Conservation (phyloP, 2,329 filamentous ascomycete genomes). For the Hymenoscyphus occultus region DNA sequence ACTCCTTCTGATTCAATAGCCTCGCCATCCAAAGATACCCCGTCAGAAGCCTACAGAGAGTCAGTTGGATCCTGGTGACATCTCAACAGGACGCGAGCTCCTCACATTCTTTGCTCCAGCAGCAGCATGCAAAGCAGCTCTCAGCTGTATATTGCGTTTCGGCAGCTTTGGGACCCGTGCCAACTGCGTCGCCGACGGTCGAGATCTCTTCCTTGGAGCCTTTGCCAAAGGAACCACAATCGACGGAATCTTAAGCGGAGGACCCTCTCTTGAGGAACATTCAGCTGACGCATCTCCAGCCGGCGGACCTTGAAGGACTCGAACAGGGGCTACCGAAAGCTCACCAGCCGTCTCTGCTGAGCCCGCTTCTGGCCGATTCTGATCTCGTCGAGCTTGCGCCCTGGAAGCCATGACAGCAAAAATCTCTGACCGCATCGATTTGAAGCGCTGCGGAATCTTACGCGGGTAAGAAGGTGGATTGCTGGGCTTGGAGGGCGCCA, state of each 20-base stretch:
- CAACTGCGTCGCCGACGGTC: not conserved
- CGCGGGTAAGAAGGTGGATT: not conserved
- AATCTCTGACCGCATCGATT: not conserved
- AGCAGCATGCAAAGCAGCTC: not conserved
- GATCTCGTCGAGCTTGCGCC: not conserved
- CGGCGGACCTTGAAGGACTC: not conserved
- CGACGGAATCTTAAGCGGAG: not conserved
- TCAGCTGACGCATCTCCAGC: not conserved
- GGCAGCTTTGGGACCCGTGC: not conserved
- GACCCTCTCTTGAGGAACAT: not conserved
- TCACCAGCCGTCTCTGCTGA: not conserved
- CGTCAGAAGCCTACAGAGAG: not conserved
- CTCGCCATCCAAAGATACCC: too few relatives aligned
- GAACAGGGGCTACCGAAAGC: not conserved
- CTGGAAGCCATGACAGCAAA: not conserved
- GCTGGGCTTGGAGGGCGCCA: not conserved
- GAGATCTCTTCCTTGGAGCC: not conserved
- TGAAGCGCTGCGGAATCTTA: not conserved
- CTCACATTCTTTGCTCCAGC: not conserved
- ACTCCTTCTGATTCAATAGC: not conserved
- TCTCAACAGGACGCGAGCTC: not conserved
- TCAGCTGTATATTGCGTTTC: not conserved
- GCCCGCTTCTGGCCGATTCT: not conserved
- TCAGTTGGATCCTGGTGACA: not conserved
- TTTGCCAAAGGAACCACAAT: not conserved